Base-by-base conservation (phyloP, 163 green algal genomes). In the Coccomyxa subellipsoidea region DNA sequence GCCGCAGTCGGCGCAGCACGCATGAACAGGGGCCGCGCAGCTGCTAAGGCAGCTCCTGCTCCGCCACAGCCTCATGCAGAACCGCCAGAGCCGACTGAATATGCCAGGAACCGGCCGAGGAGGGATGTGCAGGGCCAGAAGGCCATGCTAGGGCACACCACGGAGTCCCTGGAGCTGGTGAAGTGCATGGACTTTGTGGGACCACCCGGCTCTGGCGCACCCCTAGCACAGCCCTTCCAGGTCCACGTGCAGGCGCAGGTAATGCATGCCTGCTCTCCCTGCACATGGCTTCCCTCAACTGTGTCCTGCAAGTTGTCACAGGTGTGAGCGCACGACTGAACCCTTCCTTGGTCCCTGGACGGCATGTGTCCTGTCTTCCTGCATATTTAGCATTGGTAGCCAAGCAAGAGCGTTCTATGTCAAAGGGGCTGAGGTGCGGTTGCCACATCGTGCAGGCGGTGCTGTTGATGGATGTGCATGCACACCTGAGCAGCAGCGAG, bases 391-490 rank as follows among this genome's bases (percentile, higher is more conserved):
- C n/a, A n/a, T n/a, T n/a, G n/a, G n/a, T n/a, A n/a, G n/a, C n/a
- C n/a, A n/a, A n/a, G n/a, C n/a, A n/a, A n/a, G n/a, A n/a, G n/a
- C n/a, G n/a, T n/a, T n/a, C n/a, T n/a, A n/a, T n/a, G n/a, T n/a
- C n/a, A n/a, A 27, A 73, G 66, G 66, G 21, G 7, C 12, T 18
- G 32, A 1, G 1, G 3, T 6, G 29, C 21, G 66, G 29, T 9
- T 73, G n/a, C 66, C 21, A 40, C 32, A 77, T 34, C 32, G 90
- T 96, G 88, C 78, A 80, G 34, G 87, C 84, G 1, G 54, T 66
- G 54, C 54, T 84, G 10, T 23, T 92, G 10, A 94, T 95, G 86
- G 93, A 96, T 87, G 90, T 92, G 76, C 93, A 96, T 80, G 84
- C 92, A 0, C 93, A 96, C 88, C 82, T 95, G n/a, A 91, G 84